Percentiles rank a stretch among this genome's conserved stretches.
These are phyloP conservation scores for Hysterium pulicare DNA, from an alignment of 2,329 filamentous ascomycete genomes.

Conservation along the genomic window DNA sequence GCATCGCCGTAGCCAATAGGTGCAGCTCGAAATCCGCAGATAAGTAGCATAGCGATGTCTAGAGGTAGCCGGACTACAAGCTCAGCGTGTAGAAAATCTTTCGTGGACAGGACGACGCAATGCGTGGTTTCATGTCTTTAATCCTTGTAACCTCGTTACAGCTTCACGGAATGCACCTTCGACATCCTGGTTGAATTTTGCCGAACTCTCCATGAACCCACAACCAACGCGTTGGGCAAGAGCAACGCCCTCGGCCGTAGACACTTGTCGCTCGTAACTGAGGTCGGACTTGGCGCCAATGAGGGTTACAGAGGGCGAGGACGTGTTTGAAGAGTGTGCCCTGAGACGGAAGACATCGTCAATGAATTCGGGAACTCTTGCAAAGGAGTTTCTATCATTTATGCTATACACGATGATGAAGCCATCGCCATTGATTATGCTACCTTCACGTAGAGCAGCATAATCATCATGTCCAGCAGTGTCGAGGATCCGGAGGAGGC, in stretches of 20 bases:
- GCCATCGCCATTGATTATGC: slow-evolving; percentile 90
- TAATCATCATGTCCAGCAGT: slow-evolving; percentile 95
- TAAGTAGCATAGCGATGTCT: too few species aligned
- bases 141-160: background rate
- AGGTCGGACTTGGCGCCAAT: background rate
- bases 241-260: background rate
- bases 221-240: background rate
- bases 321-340: background rate
- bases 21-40: too few species aligned
- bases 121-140: too few species aligned
- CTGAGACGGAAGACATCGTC: background rate
- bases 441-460: slow-evolving; percentile 85
- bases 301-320: background rate
- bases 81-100: too few species aligned
- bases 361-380: slow-evolving; percentile 43
- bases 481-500: slow-evolving; percentile 89
- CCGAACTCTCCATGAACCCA: background rate
- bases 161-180: background rate
- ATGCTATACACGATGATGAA: slow-evolving; percentile 94
- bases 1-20: too few species aligned
- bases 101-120: too few species aligned
- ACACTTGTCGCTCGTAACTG: background rate
- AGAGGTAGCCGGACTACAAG: too few species aligned
- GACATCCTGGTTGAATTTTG: background rate
- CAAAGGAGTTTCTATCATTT: slow-evolving; percentile 84